Base-by-base conservation (phyloP, 164 flowering plant genomes). In the Malania oleifera region DNA sequence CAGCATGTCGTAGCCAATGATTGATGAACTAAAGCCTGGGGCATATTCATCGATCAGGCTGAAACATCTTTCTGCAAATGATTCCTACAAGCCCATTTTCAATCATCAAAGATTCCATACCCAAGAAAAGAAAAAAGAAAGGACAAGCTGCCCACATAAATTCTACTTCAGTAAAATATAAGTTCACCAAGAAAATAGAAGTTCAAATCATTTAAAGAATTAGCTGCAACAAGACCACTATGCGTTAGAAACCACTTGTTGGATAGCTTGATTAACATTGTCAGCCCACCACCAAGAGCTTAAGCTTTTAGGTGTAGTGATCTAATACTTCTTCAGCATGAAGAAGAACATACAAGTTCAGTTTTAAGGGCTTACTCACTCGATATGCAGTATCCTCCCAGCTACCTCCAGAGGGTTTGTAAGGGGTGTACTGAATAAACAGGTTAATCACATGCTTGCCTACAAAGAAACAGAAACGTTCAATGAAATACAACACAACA, bases 381-480 rank as follows among this genome's bases (percentile, higher is more conserved):
- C 96, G 82, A 55, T 82, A 81, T 54, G 69, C 60, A 60, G 80
- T 52, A 74, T 95, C 93, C 60, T 71, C 81, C 97, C 99, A 95
- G 82, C 87, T 75, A 35, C 99, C 97, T 28, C 82, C 85, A 10
- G 65, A 52, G 6, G 96, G 96, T 59, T 78, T 80, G 63, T 90
- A 90, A 34, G 99, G 99, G 24, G 97, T 95, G 76, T 85, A 95
- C 57, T 88, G 99, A 53, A 84, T 74, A 64, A 95, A 95, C 60
- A 95, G 73, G 80, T 83, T 88, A 63, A 95, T 78, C 26, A 88
- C 97, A 67, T 95, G 97, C 78, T 88, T 85, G 43, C 98, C 98
- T 92, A 60, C 51, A 52, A 66, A 34, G 17, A 46, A 52, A 11
- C 11, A 12, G 12, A 39, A 43, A 10, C 7, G n/a, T 43, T 5